Base-by-base conservation (phyloP, 768 basidiomycete genomes). In the Naematelia aurantialba region DNA sequence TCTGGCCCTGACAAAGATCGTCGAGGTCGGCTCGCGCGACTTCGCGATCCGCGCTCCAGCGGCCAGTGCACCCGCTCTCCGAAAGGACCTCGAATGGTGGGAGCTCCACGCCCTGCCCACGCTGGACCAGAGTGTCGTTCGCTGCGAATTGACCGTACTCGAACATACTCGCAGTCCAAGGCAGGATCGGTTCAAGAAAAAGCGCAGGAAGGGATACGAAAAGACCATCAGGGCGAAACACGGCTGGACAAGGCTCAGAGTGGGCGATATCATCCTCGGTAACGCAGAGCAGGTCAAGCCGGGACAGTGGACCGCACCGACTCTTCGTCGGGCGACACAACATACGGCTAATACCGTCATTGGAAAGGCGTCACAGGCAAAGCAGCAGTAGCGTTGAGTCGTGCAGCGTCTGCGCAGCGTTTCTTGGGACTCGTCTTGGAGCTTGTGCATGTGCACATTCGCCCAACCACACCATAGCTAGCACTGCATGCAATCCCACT, bases 131-230 rank as follows among this genome's bases (percentile, higher is more conserved):
- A 39, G 34, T 39, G 80, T 83, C 39, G 85, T 96, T 65, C 82
- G 82, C 61, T 87, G 93, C 42, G 81, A 87, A 65, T 87, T 92
- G 17, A 96, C 90, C 21, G 91, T 99, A n/a, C 79, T 98, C 47
- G 96, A 99, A 78, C 94, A 99, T 75, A 98, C 96, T 45, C 97
- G 93, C 77, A 89, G 91, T 5, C 83, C 83, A 54, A 88, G 98
- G 89, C 89, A 94, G 79, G 83, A 81, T 68, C 88, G 89, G 55
- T 85, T 93, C 79, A 96, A 97, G 82, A 94, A 93, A 81, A 99
- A 98, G 82, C 81, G 92, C 79, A 86, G 96, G 85, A 97, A 98
- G 81, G 92, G 94, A 10, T 98, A 98, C 80, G 85, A 89, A 79
- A 89, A 90, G 79, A 91, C 89, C 5, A 89, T 97, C 64, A 83